Evolutionary conservation across 1,139 yeast genomes (phyloP).

Genomic region (Kodamaea alishanica): DNA sequence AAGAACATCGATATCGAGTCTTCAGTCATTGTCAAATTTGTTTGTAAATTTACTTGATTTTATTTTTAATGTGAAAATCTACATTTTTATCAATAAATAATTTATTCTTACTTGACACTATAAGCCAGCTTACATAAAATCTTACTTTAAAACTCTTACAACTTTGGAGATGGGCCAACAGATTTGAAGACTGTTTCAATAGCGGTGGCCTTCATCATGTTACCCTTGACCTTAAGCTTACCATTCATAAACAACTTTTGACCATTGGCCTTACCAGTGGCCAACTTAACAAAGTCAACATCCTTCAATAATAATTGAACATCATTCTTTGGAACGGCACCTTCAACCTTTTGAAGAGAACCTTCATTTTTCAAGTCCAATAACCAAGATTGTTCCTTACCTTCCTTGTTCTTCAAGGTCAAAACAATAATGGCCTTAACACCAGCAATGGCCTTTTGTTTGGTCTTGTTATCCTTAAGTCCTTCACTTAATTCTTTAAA

Average conservation of each 20-base stretch:
- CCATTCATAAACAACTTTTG: slow-evolving; percentile 84
- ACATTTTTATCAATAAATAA: slow-evolving; percentile 1
- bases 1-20: slow-evolving; percentile 35
- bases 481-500: slow-evolving; percentile 42
- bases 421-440: slow-evolving; percentile 66
- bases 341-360: slow-evolving; percentile 45
- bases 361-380: slow-evolving; percentile 71
- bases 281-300: slow-evolving; percentile 62
- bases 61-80: no score
- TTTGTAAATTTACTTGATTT: no score
- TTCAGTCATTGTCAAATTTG: no score
- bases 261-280: slow-evolving; percentile 76
- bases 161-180: slow-evolving; percentile 54
- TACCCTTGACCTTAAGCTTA: slow-evolving; percentile 80
- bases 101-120: no score
- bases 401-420: slow-evolving; percentile 65
- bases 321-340: slow-evolving; percentile 53
- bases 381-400: slow-evolving; percentile 63
- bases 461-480: slow-evolving; percentile 37
- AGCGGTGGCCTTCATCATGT: slow-evolving; percentile 84
- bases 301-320: slow-evolving; percentile 65
- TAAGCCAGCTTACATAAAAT: slow-evolving; percentile 7
- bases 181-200: slow-evolving; percentile 71
- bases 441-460: slow-evolving; percentile 42
- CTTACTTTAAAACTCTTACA: slow-evolving; percentile 29